Percentiles rank a stretch among this genome's conserved stretches.
Conservation (phyloP, 305 asterid species). For the Rubia tinctorum region DNA sequence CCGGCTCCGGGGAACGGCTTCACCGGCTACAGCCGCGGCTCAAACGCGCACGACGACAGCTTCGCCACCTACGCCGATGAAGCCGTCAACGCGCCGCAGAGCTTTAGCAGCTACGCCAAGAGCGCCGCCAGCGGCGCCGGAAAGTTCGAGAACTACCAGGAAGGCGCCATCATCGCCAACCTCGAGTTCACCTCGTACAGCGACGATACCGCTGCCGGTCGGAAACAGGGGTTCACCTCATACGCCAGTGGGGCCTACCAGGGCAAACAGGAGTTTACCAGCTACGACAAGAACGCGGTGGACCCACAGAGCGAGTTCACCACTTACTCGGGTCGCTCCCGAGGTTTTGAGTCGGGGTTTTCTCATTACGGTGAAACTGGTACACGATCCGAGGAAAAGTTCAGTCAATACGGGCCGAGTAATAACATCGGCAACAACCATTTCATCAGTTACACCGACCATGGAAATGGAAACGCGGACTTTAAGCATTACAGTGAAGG, state of each 20-base stretch:
- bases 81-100: constrained; percentile 53
- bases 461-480: constrained; percentile 48
- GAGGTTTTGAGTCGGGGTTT: constrained; percentile 55
- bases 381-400: constrained; percentile 41
- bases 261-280: constrained; percentile 55
- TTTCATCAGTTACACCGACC: constrained; percentile 44
- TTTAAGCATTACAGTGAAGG: constrained; percentile 61
- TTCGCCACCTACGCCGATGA: constrained; percentile 51
- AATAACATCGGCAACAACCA: constrained; percentile 14
- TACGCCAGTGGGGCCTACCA: constrained; percentile 52
- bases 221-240: constrained; percentile 39
- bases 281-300: constrained; percentile 61
- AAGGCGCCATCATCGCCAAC: constrained; percentile 42
- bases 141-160: constrained; percentile 43
- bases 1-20: constrained; percentile 21
- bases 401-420: constrained; percentile 48
- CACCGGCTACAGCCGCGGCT: constrained; percentile 33
- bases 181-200: constrained; percentile 65
- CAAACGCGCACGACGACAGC: constrained; percentile 42
- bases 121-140: constrained; percentile 56
- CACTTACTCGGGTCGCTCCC: constrained; percentile 48
- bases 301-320: constrained; percentile 51
- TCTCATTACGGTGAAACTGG: constrained; percentile 44
- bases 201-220: constrained; percentile 40
- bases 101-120: constrained; percentile 67